These are phyloP conservation scores for Sphagnum magellanicum DNA, from an alignment of 228 moss, liverwort and hornwort species.

Conservation along the genomic window DNA sequence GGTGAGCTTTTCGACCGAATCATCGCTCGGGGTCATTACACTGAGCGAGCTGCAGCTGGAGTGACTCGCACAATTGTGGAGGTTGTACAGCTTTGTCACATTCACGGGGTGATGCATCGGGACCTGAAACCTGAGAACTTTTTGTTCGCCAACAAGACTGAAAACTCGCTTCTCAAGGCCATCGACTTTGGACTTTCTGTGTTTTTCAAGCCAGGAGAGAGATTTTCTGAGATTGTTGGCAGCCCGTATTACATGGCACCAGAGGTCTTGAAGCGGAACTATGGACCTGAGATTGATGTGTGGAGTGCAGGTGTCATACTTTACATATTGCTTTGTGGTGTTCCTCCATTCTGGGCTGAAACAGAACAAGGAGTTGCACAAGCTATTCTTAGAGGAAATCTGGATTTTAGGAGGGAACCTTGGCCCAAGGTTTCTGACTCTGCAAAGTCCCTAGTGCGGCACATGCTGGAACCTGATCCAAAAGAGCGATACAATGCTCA, in stretches of 20 bases:
- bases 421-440: slow-evolving; percentile 76
- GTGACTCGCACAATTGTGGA: slow-evolving; percentile 53
- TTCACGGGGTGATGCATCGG: slow-evolving; percentile 83
- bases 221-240: slow-evolving; percentile 88
- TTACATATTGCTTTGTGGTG: slow-evolving; percentile 76
- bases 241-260: slow-evolving; percentile 95
- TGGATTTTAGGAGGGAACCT: slow-evolving; percentile 77
- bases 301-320: slow-evolving; percentile 87
- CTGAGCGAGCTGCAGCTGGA: slow-evolving; percentile 45
- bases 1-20: slow-evolving; percentile 58
- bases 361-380: slow-evolving; percentile 83
- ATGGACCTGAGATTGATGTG: slow-evolving; percentile 84
- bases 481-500: slow-evolving; percentile 63
- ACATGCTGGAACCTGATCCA: slow-evolving; percentile 79
- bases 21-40: slow-evolving; percentile 51
- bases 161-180: slow-evolving; percentile 71
- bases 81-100: slow-evolving; percentile 65
- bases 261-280: slow-evolving; percentile 78
- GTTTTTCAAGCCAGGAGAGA: slow-evolving; percentile 76
- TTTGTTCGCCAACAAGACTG: slow-evolving; percentile 68
- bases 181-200: slow-evolving; percentile 85
- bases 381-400: slow-evolving; percentile 60
- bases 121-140: slow-evolving; percentile 93
- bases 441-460: slow-evolving; percentile 64
- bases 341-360: slow-evolving; percentile 91